Conservation (phyloP, 805 yeast genomes). For the Wickerhamomyces alni region DNA sequence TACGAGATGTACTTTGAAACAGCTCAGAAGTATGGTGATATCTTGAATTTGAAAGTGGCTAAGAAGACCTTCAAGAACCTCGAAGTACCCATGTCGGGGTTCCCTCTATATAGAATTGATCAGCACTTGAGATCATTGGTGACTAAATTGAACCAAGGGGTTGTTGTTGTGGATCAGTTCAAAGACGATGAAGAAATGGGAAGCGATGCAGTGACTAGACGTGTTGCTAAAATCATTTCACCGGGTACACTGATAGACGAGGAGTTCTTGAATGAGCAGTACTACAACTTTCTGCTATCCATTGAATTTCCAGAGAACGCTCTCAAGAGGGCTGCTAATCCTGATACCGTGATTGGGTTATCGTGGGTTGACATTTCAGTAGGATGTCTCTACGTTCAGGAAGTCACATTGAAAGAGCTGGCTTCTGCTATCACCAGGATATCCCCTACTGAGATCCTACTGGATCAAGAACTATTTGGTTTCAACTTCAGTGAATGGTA, state of each 20-base stretch:
- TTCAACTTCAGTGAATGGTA: conserved; percentile 47
- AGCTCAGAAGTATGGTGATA: conserved; percentile 67
- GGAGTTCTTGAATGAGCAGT: conserved; percentile 64
- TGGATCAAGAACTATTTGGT: conserved; percentile 40
- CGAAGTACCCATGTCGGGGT: conserved; percentile 81
- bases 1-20: conserved; percentile 87
- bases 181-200: conserved; percentile 14
- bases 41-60: conserved; percentile 69
- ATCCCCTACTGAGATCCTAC: conserved; percentile 71
- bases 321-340: conserved; percentile 30
- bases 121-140: conserved; percentile 72
- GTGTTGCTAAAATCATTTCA: conserved; percentile 73
- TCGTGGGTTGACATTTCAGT: conserved; percentile 88
- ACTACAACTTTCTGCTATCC: conserved; percentile 65
- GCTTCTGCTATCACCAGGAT: conserved; percentile 72
- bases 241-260: conserved; percentile 94
- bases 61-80: conserved; percentile 38
- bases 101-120: conserved; percentile 67
- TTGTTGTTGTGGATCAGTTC: conserved; percentile 77
- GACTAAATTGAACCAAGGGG: conserved; percentile 60
- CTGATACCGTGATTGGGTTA: conserved; percentile 52
- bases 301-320: conserved; percentile 53
- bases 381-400: conserved; percentile 70
- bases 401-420: conserved; percentile 51
- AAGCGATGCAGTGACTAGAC: conserved; percentile 46